phyloP scores from a whole-genome alignment of 768 basidiomycete genomes.

The Phaeotremella fagi region DNA sequence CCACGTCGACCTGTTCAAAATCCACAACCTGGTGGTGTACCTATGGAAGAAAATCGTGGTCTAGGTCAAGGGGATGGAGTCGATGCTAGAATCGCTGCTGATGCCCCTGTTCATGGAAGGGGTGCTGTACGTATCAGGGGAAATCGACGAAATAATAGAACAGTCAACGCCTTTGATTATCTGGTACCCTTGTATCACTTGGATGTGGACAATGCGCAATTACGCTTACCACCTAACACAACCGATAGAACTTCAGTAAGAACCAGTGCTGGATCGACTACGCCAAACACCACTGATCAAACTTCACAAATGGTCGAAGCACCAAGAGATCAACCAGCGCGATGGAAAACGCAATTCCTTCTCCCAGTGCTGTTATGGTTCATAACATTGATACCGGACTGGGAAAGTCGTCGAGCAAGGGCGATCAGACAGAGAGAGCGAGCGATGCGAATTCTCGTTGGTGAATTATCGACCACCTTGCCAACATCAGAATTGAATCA shows the following conservation, averaged over 20 bases:
- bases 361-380: slow-evolving; percentile 37
- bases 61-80: neutral
- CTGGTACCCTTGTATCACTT: slow-evolving; percentile 27
- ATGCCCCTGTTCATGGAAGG: neutral
- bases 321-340: slow-evolving; percentile 2
- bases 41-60: neutral
- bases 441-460: slow-evolving; percentile 29
- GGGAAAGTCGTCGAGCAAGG: slow-evolving; percentile 26
- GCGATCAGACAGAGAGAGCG: slow-evolving; percentile 31
- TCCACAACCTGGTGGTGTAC: neutral
- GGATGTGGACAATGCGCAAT: slow-evolving; percentile 19
- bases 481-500: neutral
- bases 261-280: too few species aligned
- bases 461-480: slow-evolving; percentile 20
- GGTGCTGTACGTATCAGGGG: neutral
- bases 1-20: neutral
- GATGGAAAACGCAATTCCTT: slow-evolving; percentile 27
- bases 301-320: neutral
- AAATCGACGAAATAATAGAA: neutral
- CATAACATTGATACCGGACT: slow-evolving; percentile 37
- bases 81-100: neutral
- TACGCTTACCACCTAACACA: slow-evolving; percentile 15
- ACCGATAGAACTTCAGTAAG: too few species aligned
- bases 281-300: too few species aligned
- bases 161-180: neutral